Evolutionary conservation across 208 protist genomes (phyloP), one percentile per base, ranked within the genome.

Genomic region (Strigomonas culicis): DNA sequence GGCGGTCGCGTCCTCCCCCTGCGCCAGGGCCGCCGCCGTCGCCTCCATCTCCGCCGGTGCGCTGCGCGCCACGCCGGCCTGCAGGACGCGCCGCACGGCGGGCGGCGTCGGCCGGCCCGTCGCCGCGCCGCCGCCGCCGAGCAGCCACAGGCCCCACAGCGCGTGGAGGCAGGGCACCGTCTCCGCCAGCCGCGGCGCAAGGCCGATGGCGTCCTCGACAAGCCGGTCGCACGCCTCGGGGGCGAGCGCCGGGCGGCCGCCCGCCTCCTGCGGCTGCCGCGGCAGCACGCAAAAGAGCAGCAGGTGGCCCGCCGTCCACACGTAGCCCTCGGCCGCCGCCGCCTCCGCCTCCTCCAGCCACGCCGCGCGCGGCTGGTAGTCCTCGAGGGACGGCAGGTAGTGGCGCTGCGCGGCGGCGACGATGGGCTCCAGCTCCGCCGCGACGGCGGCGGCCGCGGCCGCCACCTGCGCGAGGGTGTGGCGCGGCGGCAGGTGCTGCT

Each of bases 231-330:
- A 15, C 11, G 39, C 39, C 15, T 44, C 39, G 8, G 11, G 11
- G 15, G 39, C 4, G 19, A 44, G 13, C 8, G 39, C 39, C 1
- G 39, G 10, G 3, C 39, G 39, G 10, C 8, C 63, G 1, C 11
- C 39, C 15, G 39, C 19, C 39, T 44, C 39, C 13, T 44, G 8
- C 15, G 4, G 39, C 15, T 1, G 39, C 39, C 39, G 39, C 19
- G 39, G 39, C 15, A 44, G 19, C 1, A 44, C 19, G 39, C 39
- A 44, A 19, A 75, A 74, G 28, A 88, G 64, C n/a, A 86, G 74
- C 67, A 93, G 80, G 59, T 85, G 83, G 10, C 80, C 82, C 1
- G 83, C 82, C 8, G 83, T 90, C 69, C 79, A 75, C 8, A 86
- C 53, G 46, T 90, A 86, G n/a, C n/a, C 31, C 34, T 22, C 47